These are phyloP conservation scores for Macrophomina phaseolina DNA, from an alignment of 2,329 filamentous ascomycete genomes.

Conservation along the genomic window DNA sequence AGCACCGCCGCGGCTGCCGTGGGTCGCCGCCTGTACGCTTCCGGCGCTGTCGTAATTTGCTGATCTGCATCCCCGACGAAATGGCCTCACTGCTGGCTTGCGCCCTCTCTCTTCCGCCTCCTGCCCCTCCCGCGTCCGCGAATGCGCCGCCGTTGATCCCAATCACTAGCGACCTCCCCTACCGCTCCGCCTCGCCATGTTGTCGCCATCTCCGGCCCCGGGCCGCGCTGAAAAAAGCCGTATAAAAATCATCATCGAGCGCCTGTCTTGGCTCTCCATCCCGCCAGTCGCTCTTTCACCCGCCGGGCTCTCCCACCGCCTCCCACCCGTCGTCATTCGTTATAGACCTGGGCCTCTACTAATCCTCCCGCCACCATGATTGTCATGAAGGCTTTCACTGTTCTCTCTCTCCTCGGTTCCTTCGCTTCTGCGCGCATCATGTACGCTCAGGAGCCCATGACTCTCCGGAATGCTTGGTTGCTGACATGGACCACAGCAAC, in stretches of 20 bases:
- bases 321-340: slow-evolving; percentile 23
- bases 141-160: slow-evolving; percentile 17
- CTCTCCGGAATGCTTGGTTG: neutral
- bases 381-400: slow-evolving; percentile 28
- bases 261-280: slow-evolving; percentile 23
- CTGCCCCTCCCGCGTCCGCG: no score
- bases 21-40: neutral
- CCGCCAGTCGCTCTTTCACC: slow-evolving; percentile 24
- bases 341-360: slow-evolving; percentile 8
- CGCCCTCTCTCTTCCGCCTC: neutral
- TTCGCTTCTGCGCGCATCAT: slow-evolving; percentile 30
- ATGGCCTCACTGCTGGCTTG: neutral
- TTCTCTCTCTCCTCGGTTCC: slow-evolving; percentile 29
- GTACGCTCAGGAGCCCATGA: slow-evolving; percentile 27
- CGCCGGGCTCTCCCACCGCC: neutral
- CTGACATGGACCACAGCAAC: slow-evolving; percentile 29
- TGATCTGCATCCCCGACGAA: slow-evolving; percentile 1
- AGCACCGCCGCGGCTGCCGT: neutral
- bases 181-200: slow-evolving; percentile 16
- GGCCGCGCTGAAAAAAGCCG: neutral
- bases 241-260: slow-evolving; percentile 12
- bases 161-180: slow-evolving; percentile 20
- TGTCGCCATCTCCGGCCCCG: neutral
- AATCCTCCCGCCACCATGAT: slow-evolving; percentile 23
- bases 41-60: slow-evolving; percentile 13